Conservation (phyloP, 2,329 filamentous ascomycete species). For the Furcasterigmium sp. region DNA sequence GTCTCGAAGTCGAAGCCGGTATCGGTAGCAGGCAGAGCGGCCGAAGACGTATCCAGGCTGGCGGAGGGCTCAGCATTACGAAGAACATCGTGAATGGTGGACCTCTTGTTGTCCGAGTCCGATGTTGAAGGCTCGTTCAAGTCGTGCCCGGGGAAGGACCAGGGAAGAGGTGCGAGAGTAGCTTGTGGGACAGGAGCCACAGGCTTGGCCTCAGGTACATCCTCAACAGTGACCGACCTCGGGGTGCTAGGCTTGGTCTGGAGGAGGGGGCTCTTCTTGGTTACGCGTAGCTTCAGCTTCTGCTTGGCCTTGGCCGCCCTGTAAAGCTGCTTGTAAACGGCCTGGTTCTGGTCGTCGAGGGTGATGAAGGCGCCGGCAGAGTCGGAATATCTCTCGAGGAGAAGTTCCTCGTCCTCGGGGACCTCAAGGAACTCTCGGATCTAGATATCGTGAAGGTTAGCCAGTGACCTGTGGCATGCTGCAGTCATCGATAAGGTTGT, state of each 20-base stretch:
- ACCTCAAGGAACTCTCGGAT: constrained; percentile 66
- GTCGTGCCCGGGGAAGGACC: background rate
- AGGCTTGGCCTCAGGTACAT: constrained; percentile 32
- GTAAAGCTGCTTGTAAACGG: constrained; percentile 95
- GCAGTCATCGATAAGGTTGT: too few species aligned
- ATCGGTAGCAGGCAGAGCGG: constrained; percentile 7
- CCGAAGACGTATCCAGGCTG: constrained; percentile 1
- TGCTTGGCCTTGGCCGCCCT: constrained; percentile 96
- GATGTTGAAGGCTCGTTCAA: too few species aligned
- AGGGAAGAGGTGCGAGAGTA: too few species aligned
- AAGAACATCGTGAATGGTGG: constrained; percentile 19
- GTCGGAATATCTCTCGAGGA: constrained; percentile 93
- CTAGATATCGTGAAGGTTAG: too few species aligned
- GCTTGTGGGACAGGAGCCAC: constrained; percentile 8
- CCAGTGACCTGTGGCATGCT: too few species aligned
- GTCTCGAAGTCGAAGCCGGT: constrained; percentile 12
- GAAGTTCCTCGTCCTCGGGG: constrained; percentile 52
- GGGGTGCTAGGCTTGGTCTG: constrained; percentile 25
- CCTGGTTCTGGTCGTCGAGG: constrained; percentile 69
- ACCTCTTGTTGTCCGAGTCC: constrained; percentile 5
- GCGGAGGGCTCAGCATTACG: constrained; percentile 20
- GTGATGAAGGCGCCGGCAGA: constrained; percentile 76
- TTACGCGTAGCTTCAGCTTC: constrained; percentile 85
- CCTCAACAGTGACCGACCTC: constrained; percentile 44
- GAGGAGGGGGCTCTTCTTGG: constrained; percentile 21